Percentiles rank a stretch among this genome's conserved stretches.
phyloP scores from a whole-genome alignment of 2,329 filamentous ascomycete species.

The Pyrenophora teres region DNA sequence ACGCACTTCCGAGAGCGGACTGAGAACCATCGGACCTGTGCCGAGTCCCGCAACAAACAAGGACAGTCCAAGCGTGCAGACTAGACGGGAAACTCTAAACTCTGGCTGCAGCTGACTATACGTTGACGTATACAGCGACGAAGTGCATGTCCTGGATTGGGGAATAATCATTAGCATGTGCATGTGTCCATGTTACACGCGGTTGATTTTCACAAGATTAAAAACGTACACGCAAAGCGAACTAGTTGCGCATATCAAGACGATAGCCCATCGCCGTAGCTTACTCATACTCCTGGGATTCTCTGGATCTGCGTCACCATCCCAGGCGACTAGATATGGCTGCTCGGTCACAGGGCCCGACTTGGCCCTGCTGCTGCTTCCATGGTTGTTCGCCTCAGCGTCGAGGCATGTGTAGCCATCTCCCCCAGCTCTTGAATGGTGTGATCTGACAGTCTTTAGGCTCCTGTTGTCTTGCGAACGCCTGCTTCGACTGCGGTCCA shows the following conservation, averaged over 20 bases:
- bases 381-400: conserved; percentile 27
- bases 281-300: conserved; percentile 72
- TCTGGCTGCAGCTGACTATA: conserved; percentile 77
- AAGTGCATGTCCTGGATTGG: conserved; percentile 71
- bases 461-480: conserved; percentile 25
- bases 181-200: neutral
- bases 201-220: neutral
- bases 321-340: conserved; percentile 74
- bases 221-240: conserved; percentile 82
- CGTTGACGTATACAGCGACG: conserved; percentile 85
- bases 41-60: conserved; percentile 79
- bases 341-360: conserved; percentile 40
- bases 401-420: conserved; percentile 47
- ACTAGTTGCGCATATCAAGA: conserved; percentile 72
- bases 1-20: conserved; percentile 56
- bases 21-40: conserved; percentile 61
- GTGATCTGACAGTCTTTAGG: conserved; percentile 31
- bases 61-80: conserved; percentile 80
- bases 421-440: conserved; percentile 44
- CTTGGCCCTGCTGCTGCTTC: conserved; percentile 29
- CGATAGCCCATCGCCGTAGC: conserved; percentile 77
- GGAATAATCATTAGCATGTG: conserved; percentile 5
- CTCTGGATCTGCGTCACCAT: conserved; percentile 72
- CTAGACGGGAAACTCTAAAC: conserved; percentile 70
- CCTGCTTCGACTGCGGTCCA: conserved; percentile 8